Evolutionary conservation across 2,329 filamentous ascomycete species (phyloP).

Genomic region (Knoxdaviesia proteae): DNA sequence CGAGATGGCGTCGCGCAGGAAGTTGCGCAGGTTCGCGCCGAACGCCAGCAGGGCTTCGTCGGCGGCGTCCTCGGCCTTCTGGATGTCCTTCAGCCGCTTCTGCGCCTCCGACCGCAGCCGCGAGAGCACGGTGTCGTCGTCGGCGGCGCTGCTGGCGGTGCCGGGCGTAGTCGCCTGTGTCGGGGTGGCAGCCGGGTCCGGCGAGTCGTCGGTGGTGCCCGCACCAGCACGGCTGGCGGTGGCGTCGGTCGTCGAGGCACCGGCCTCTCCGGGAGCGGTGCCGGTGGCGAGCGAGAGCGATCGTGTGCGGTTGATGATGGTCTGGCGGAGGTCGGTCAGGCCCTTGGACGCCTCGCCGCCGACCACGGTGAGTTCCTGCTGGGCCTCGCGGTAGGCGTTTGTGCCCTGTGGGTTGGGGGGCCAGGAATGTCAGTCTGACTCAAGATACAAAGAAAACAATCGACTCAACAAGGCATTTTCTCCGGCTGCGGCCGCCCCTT

Average conservation of each 20-base stretch:
- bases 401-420: conserved; percentile 36
- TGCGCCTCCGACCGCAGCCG: conserved; percentile 58
- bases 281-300: conserved; percentile 43
- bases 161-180: conserved; percentile 15
- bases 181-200: conserved; percentile 21
- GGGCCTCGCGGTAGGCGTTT: conserved; percentile 62
- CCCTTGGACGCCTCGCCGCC: conserved; percentile 67
- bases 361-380: conserved; percentile 63
- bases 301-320: conserved; percentile 52
- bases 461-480: too few relatives aligned
- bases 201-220: conserved; percentile 12
- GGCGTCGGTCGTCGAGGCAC: conserved; percentile 6
- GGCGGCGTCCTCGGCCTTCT: conserved; percentile 82
- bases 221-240: neutral
- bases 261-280: conserved; percentile 4
- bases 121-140: conserved; percentile 48
- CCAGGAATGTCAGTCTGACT: neutral
- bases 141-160: conserved; percentile 20
- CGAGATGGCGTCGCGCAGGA: conserved; percentile 73
- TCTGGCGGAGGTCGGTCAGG: conserved; percentile 46
- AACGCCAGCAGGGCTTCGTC: conserved; percentile 89
- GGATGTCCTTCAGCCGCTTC: conserved; percentile 70
- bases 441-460: neutral
- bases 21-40: conserved; percentile 72
- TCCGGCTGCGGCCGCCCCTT: too few relatives aligned